Base-by-base conservation (phyloP, 2,329 filamentous ascomycete genomes). In the Phialophora expanda region DNA sequence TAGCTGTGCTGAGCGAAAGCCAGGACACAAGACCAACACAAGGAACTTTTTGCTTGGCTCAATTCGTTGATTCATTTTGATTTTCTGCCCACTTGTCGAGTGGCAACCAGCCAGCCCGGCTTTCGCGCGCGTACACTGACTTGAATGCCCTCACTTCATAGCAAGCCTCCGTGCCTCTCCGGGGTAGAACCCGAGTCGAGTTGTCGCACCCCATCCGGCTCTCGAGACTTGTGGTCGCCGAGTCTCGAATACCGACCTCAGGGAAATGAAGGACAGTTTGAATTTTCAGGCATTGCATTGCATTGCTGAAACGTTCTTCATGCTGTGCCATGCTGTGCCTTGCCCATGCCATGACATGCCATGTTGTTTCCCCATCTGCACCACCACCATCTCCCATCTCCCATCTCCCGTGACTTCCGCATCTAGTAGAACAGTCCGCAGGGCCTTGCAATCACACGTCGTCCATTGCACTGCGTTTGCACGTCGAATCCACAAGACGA, bases 71-170 rank as follows among this genome's bases (percentile, higher is more conserved):
- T 32, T 56, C 32, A 9, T 12, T 38, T 44, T 44, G 17, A 8
- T 44, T 44, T 44, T 44, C 38, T 56, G 54, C 48, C 26, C 22
- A 51, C 48, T 51, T 51, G 48, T 26, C 48, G 20, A 32, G 17
- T 8, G 38, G 14, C 17, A 28, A 5, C 41, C 41, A 12, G 44
- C 14, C 38, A 48, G 41, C 38, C 14, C 17, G 38, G 17, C 14
- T 4, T n/a, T n/a, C 38, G 38, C 38, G 38, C 17, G 38, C 38
- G 53, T 30, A 38, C 28, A 56, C 28, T 32, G 53, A 28, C 20
- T n/a, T n/a, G 14, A 8, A 3, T 44, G 38, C 17, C 3, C 38
- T 44, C 38, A n/a, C 17, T 14, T 11, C 28, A 17, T 55, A 11
- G 24, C 28, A 28, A 55, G 53, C 24, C 20, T 30, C 24, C 28